Conservation (phyloP, 805 yeast species). For the Priceomyces fermenticarens region DNA sequence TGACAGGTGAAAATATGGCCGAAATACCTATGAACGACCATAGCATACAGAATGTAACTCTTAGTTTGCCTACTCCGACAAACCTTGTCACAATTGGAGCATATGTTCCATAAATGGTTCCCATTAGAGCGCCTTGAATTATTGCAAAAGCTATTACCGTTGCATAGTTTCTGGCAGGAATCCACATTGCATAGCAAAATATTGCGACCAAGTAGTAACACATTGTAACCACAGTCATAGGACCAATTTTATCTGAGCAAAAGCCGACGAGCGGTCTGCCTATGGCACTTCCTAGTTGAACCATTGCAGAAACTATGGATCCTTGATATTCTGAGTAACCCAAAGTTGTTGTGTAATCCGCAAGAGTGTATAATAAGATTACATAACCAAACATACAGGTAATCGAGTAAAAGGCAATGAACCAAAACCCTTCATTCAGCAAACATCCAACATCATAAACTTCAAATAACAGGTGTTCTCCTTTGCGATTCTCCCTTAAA, state of each 20-base stretch:
- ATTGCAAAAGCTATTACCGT: conserved; percentile 53
- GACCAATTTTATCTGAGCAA: conserved; percentile 49
- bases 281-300: conserved; percentile 51
- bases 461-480: conserved; percentile 22
- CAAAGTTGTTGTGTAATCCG: conserved; percentile 56
- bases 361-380: conserved; percentile 53
- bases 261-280: conserved; percentile 59
- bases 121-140: conserved; percentile 57
- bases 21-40: conserved; percentile 52
- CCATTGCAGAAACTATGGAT: conserved; percentile 59
- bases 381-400: conserved; percentile 61
- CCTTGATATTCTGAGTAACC: conserved; percentile 58
- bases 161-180: conserved; percentile 55
- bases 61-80: conserved; percentile 52
- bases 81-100: conserved; percentile 51
- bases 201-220: conserved; percentile 25
- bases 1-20: conserved; percentile 56
- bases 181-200: conserved; percentile 35
- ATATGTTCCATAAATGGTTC: conserved; percentile 55
- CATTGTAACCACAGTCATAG: conserved; percentile 41
- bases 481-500: conserved; percentile 14
- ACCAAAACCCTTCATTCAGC: conserved; percentile 40
- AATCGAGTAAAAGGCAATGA: conserved; percentile 37
- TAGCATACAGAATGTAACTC: conserved; percentile 46
- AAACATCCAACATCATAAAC: conserved; percentile 41